Percentiles rank a stretch among this genome's conserved stretches.
These are phyloP conservation scores for Suaeda aralocaspica DNA, from an alignment of 148 eudicot genomes.

Conservation along the genomic window DNA sequence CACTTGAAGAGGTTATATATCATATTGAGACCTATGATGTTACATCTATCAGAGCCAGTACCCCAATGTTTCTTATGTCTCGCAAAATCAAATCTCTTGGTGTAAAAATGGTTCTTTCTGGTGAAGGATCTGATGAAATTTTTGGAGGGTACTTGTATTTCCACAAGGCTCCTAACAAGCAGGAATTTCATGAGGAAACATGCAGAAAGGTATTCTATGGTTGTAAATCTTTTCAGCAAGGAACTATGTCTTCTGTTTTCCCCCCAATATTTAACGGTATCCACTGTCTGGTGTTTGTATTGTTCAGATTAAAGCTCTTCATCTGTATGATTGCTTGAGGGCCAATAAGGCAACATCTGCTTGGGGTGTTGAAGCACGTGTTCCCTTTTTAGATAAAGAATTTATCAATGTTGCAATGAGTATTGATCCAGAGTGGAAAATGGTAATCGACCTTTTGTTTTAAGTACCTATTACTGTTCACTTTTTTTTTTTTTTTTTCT, in stretches of 20 bases:
- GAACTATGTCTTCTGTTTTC: neutral
- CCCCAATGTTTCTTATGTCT: constrained; percentile 98
- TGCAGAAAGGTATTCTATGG: constrained; percentile 68
- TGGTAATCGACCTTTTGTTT: constrained; percentile 39
- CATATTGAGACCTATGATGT: constrained; percentile 96
- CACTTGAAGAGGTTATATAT: constrained; percentile 89
- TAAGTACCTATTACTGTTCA: too few species aligned
- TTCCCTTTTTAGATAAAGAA: constrained; percentile 94
- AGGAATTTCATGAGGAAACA: constrained; percentile 91
- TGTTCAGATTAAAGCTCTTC: constrained; percentile 85
- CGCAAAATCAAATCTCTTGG: constrained; percentile 94
- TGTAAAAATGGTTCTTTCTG: constrained; percentile 96
- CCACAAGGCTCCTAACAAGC: constrained; percentile 96
- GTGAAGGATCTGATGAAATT: constrained; percentile 98
- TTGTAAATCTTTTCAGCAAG: constrained; percentile 10
- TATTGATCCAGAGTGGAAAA: constrained; percentile 95
- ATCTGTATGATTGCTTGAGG: constrained; percentile 93
- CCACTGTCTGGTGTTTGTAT: constrained; percentile 10
- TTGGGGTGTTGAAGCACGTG: constrained; percentile 99
- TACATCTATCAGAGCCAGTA: constrained; percentile 91
- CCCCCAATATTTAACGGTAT: neutral
- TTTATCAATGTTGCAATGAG: constrained; percentile 81
- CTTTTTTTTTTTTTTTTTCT: neutral
- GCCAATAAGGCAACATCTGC: constrained; percentile 97
- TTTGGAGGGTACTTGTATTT: constrained; percentile 97